These are phyloP conservation scores for Erigeron canadensis DNA, from an alignment of 129 eudicot species.

Conservation along the genomic window DNA sequence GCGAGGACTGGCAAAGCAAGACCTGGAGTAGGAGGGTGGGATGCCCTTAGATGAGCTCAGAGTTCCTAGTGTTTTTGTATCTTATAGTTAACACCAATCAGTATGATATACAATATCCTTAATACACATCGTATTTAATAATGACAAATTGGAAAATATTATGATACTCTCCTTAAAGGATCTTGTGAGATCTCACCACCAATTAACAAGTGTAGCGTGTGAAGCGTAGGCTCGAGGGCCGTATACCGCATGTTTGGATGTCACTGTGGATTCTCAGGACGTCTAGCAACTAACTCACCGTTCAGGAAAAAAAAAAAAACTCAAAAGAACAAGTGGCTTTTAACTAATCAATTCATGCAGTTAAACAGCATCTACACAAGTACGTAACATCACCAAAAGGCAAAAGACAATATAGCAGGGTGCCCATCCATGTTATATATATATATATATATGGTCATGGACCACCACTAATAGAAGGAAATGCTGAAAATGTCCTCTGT, in stretches of 20 bases:
- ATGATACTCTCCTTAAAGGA: neutral
- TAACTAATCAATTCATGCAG: constrained; percentile 25
- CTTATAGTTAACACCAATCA: too few relatives aligned
- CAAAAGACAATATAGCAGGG: constrained; percentile 13
- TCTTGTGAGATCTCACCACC: constrained; percentile 23
- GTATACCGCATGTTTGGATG: too few relatives aligned
- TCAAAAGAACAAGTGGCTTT: constrained; percentile 20
- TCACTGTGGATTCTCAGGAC: too few relatives aligned
- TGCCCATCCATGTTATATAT: neutral
- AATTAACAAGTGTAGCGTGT: too few relatives aligned
- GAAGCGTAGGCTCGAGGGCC: too few relatives aligned
- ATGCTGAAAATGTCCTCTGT: constrained; percentile 24
- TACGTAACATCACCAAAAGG: neutral
- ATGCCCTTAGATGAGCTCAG: too few relatives aligned
- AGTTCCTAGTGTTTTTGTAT: too few relatives aligned
- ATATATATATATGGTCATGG: constrained; percentile 19
- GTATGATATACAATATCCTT: too few relatives aligned
- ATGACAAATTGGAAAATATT: neutral
- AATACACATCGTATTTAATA: neutral
- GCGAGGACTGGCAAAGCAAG: too few relatives aligned
- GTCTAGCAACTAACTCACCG: too few relatives aligned
- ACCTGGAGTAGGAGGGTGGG: too few relatives aligned
- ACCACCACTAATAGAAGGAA: constrained; percentile 26
- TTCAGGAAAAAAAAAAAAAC: too few relatives aligned
- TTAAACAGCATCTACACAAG: constrained; percentile 6